Base-by-base conservation (phyloP, 768 basidiomycete species). In the Suillus clintonianus region DNA sequence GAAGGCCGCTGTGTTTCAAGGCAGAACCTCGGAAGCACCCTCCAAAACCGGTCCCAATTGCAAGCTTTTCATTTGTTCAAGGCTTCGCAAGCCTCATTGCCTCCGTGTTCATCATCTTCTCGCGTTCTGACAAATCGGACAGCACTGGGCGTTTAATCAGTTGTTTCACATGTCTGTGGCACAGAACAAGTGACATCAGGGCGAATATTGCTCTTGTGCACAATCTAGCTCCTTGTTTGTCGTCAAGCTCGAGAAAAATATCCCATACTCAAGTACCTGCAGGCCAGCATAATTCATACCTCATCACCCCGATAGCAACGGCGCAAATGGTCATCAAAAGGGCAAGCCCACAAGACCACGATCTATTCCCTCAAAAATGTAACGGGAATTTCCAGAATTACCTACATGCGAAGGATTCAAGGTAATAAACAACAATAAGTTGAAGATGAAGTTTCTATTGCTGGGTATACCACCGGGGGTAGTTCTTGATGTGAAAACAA, bases 311-410 rank as follows among this genome's bases (percentile, higher is more conserved):
- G 22, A 57, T 27, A 17, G 39, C 24, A 57, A 57, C 56, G 39
- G 39, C 39, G 39, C 17, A 39, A 37, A 37, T 37, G 36, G 15
- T 30, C 37, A 27, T 55, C n/a, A 41, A 27, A 50, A 59, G 41
- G 30, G 56, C 61, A 45, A 62, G 65, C 59, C 70, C 62, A 64
- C 65, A 62, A 67, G 67, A 74, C 68, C 42, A 37, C 59, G 22
- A 30, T 48, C 60, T 62, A 64, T 66, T 69, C 30, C 61, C 48
- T 68, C 67, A 66, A 62, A 66, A 62, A 74, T 64, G 70, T 57
- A 70, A 43, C 67, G 65, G 67, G 70, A 43, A 71, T 74, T 62
- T 32, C 66, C 70, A 70, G 69, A 66, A 69, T 65, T n/a, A 69
- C 70, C 62, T 64, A 69, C 75, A 66, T 69, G 69, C 61, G 63